A percentile compares a stretch with the other conserved stretches of the same genome.
Conservation (phyloP, 2,329 filamentous ascomycete genomes). For the Aspergillus fischeri region DNA sequence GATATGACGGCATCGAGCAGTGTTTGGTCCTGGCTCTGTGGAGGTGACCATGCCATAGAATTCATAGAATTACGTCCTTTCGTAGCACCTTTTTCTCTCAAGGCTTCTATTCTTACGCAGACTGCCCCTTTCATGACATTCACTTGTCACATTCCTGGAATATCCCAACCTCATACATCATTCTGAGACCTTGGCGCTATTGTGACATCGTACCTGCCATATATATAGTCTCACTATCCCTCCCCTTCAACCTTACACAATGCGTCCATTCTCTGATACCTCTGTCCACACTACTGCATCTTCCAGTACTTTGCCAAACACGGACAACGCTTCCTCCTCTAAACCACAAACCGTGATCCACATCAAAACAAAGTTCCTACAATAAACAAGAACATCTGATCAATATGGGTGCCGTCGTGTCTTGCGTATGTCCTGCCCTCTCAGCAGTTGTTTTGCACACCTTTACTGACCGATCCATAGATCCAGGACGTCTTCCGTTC, state of each 20-base stretch:
- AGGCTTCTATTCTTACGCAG: not conserved
- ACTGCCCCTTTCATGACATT: not conserved
- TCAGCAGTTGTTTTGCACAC: not conserved
- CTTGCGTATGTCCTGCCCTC: slow-evolving; percentile 65
- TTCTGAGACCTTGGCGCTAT: not conserved
- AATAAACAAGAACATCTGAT: slow-evolving; percentile 12
- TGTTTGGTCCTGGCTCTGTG: not conserved
- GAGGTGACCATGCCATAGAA: not conserved
- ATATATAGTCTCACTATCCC: slow-evolving; percentile 6
- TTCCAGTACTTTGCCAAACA: slow-evolving; percentile 19
- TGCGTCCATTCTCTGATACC: slow-evolving; percentile 28
- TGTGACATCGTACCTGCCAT: slow-evolving; percentile 1
- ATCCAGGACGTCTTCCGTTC: slow-evolving; percentile 57
- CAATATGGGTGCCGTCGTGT: slow-evolving; percentile 78
- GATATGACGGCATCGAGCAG: slow-evolving; percentile 13
- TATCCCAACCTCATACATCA: slow-evolving; percentile 1
- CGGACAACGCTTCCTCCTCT: slow-evolving; percentile 1
- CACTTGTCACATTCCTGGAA: not conserved
- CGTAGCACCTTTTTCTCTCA: not conserved
- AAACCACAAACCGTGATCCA: slow-evolving; percentile 14
- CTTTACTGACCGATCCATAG: slow-evolving; percentile 34
- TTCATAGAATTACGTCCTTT: not conserved
- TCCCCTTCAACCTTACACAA: slow-evolving; percentile 9
- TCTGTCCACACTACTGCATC: slow-evolving; percentile 27
- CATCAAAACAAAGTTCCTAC: slow-evolving; percentile 3